Base-by-base conservation (phyloP, 495 filamentous ascomycete genomes). In the Baudoinia panamericana region DNA sequence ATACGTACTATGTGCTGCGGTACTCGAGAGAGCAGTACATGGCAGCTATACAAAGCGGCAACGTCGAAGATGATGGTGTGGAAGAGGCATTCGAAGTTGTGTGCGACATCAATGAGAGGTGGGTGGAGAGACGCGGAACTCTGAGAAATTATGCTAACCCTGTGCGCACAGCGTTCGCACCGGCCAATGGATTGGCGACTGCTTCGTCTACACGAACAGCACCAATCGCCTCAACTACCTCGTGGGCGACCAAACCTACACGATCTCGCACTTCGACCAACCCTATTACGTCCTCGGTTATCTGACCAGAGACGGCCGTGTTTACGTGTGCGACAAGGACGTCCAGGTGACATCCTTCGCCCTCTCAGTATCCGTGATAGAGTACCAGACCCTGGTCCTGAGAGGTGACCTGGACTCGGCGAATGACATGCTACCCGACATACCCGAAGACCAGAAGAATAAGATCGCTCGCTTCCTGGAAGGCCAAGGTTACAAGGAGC, bases 401-500 rank as follows among this genome's bases (percentile, higher is more conserved):
- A 82, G 90, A 16, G 85, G 76, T n/a, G 90, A 96, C 53, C 80
- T 96, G 75, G 90, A 95, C 30, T 71, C 82, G 17, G 92, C 90
- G 1, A 75, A 81, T 1, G 85, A 93, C 54, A 63, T 95, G 33
- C 76, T 99, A 5, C 62, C 72, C 22, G 76, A 76, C 30, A 83
- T 97, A 32, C 86, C 86, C 0, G 65, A 78, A 16, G 86, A 93
- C 39, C 84, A 96, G 56, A 83, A 87, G 62, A 93, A 90, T 63
- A 95, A 95, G 66, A 86, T 99, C 40, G 90, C 90, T 10, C 81
- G 90, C 18, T 99, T 99, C 71, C 72, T 99, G 24, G 92, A 99
- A 57, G 92, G 92, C 18, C 90, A 96, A 59, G 87, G 87, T 2
- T 83, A 94, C 60, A 94, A 94, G 58, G 90, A 95, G 44, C 66